Conservation (phyloP, 495 filamentous ascomycete species). For the Penicillium flavigenum region DNA sequence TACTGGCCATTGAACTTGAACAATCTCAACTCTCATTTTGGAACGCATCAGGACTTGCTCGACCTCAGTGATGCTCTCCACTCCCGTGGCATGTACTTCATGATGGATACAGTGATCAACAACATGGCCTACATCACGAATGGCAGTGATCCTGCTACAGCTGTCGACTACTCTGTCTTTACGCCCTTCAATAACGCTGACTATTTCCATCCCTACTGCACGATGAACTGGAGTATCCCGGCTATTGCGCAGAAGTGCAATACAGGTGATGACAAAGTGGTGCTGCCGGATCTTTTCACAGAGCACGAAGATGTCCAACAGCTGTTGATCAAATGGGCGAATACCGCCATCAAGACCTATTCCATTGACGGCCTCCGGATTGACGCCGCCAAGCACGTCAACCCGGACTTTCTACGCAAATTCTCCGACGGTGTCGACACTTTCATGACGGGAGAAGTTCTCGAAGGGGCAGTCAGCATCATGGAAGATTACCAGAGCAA, state of each 20-base stretch:
- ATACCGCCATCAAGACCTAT: constrained; percentile 61
- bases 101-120: constrained; percentile 79
- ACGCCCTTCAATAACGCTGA: constrained; percentile 62
- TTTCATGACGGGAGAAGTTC: constrained; percentile 67
- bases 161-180: constrained; percentile 60
- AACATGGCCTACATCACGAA: constrained; percentile 59
- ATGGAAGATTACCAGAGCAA: constrained; percentile 53
- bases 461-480: constrained; percentile 52
- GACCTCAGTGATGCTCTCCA: constrained; percentile 61
- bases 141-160: constrained; percentile 52
- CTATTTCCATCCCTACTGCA: constrained; percentile 67
- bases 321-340: constrained; percentile 62
- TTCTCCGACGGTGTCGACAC: constrained; percentile 59
- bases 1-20: constrained; percentile 73
- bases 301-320: constrained; percentile 55
- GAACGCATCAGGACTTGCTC: constrained; percentile 60
- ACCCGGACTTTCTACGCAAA: constrained; percentile 59
- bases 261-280: constrained; percentile 57
- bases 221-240: constrained; percentile 64
- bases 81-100: constrained; percentile 63
- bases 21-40: constrained; percentile 64
- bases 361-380: constrained; percentile 75
- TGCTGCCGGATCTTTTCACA: constrained; percentile 68
- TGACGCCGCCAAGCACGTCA: constrained; percentile 72
- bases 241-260: constrained; percentile 55